Evolutionary conservation across 371 early-diverging fungal species (phyloP).

Genomic region (Lichtheimia hyalospora): DNA sequence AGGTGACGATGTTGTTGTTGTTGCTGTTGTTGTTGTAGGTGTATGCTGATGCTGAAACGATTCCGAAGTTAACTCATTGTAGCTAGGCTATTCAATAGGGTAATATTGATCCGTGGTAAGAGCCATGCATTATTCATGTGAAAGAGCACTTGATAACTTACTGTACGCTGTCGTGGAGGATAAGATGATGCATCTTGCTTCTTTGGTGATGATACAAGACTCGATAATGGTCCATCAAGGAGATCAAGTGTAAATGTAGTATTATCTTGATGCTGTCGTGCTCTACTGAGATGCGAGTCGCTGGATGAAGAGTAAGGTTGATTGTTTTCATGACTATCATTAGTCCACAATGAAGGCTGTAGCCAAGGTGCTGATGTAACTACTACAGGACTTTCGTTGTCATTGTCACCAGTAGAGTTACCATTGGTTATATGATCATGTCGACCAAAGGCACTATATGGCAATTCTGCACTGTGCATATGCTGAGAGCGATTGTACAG

Average conservation of each 20-base stretch:
- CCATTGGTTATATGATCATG: neutral
- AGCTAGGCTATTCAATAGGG: neutral
- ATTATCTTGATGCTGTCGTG: neutral
- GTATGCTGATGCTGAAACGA: neutral
- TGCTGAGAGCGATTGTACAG: too few species aligned
- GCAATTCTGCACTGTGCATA: too few species aligned
- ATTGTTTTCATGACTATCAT: neutral
- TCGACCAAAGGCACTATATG: too few species aligned
- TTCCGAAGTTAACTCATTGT: neutral
- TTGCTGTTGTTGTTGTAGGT: too few species aligned
- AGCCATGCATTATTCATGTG: neutral
- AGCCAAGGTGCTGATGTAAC: neutral
- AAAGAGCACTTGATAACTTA: neutral
- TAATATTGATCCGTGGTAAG: neutral
- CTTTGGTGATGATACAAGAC: neutral
- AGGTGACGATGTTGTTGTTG: neutral
- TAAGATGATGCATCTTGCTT: neutral
- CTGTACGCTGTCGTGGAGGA: neutral
- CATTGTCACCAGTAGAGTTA: neutral
- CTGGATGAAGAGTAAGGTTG: neutral
- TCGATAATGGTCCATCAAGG: neutral
- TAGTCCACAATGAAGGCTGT: neutral
- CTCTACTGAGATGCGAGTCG: neutral
- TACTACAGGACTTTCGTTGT: neutral
- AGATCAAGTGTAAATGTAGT: neutral